Evolutionary conservation across 2,329 filamentous ascomycete species (phyloP), one percentile per base, ranked within the genome.

Genomic region (Verticillium albo-atrum): DNA sequence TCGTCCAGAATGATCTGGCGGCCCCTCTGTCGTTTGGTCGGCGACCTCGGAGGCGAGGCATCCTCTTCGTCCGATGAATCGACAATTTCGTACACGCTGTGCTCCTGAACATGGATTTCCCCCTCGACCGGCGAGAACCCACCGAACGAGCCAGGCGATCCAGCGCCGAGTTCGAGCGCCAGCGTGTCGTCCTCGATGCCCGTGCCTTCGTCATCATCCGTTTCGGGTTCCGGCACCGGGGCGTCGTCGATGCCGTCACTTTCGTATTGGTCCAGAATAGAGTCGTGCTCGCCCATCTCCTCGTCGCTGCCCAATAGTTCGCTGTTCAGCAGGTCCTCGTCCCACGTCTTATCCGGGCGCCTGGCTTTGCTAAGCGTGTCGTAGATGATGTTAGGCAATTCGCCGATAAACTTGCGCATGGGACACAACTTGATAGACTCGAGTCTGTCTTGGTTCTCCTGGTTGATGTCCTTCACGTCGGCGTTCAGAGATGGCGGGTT

Each of bases 161-260:
- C 57, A 12, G 28, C 55, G 7, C 26, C 35, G 2, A 14, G 27
- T 32, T 32, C 47, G 2, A 30, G 2, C 12, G 60, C 53, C 34
- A 56, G 54, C 25, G 54, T 56, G 10, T 14, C 28, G 1, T 51
- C 20, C 1, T 50, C 54, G 23, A 64, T 56, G 0, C 58, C 61
- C 0, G 55, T 58, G 6, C 61, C 61, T 3, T 58, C 58, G 3
- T 63, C 61, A 10, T 63, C 62, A 5, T 62, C 62, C 2, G 62
- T 60, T 17, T 62, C 62, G 6, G 60, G 57, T 2, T 62, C 58
- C 1, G 58, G 58, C 14, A 74, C 67, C 9, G 68, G 67, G 1
- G 58, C 66, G 54, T 77, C 74, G 37, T 77, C 74, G 6, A 77
- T 76, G 0, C 73, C 73, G 0, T 75, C 74, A 51, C 74, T 75